Evolutionary conservation across 352 stramenopile species (phyloP).

Genomic region (Phytopythium chamaehyphon): DNA sequence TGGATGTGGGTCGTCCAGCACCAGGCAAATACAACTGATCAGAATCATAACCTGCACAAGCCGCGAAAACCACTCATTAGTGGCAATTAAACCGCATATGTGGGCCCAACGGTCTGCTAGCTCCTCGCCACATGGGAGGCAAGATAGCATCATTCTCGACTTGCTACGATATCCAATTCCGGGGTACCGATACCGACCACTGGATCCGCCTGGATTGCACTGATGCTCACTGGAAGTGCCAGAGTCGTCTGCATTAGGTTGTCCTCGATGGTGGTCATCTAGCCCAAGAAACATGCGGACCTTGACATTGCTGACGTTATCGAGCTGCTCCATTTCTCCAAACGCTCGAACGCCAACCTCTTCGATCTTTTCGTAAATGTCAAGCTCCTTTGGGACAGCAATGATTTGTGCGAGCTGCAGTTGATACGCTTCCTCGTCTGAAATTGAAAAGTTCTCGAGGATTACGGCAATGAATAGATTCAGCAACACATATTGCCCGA

Average conservation of each 20-base stretch:
- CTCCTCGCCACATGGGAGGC: background rate
- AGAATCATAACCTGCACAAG: constrained; percentile 70
- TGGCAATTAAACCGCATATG: constrained; percentile 24
- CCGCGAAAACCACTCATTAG: constrained; percentile 42
- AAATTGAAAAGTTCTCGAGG: constrained; percentile 80
- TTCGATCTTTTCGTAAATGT: constrained; percentile 82
- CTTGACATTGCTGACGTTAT: constrained; percentile 81
- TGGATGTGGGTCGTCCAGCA: constrained; percentile 70
- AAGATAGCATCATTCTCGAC: background rate
- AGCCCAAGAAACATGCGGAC: constrained; percentile 72
- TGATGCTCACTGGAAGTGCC: too few species aligned
- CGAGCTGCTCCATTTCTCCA: constrained; percentile 70
- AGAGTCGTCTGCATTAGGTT: too few species aligned
- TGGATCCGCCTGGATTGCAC: too few species aligned
- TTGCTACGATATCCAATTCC: background rate
- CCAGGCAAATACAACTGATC: constrained; percentile 59
- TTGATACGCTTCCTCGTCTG: constrained; percentile 78
- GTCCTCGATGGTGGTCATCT: constrained; percentile 20
- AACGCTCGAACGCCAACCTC: constrained; percentile 73
- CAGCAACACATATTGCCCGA: constrained; percentile 74
- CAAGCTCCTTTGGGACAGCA: constrained; percentile 73
- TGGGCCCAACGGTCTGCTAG: constrained; percentile 4
- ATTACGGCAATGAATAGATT: constrained; percentile 85
- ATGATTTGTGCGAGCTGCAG: constrained; percentile 82
- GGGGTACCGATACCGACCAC: background rate